These are phyloP conservation scores for Chaetomium strumarium DNA, from an alignment of 2,329 filamentous ascomycete genomes.

Conservation along the genomic window DNA sequence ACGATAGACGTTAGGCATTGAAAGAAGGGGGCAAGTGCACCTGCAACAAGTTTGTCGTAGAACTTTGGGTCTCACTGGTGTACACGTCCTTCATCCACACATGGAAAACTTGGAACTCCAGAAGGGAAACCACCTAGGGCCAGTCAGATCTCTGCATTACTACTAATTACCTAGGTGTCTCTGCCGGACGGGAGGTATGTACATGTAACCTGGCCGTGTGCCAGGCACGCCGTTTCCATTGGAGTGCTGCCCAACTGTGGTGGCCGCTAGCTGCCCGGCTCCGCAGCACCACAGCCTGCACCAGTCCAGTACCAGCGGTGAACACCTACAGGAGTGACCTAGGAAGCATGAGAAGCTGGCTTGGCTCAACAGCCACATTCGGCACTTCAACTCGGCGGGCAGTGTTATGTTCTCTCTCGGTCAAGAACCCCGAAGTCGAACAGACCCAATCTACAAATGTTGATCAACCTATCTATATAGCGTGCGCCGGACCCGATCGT, in stretches of 20 bases:
- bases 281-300: background rate
- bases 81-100: too few relatives aligned
- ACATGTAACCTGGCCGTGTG: conserved; percentile 6
- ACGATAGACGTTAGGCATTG: background rate
- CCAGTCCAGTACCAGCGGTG: background rate
- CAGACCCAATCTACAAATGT: too few relatives aligned
- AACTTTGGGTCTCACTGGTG: too few relatives aligned
- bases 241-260: conserved; percentile 14
- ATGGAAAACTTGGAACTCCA: too few relatives aligned
- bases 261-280: conserved; percentile 4
- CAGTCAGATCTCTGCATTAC: background rate
- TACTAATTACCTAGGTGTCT: background rate
- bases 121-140: background rate
- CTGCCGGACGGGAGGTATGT: background rate
- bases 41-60: too few relatives aligned
- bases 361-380: background rate
- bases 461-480: too few relatives aligned
- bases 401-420: too few relatives aligned
- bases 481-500: too few relatives aligned
- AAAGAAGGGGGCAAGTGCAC: too few relatives aligned
- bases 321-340: background rate
- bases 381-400: background rate
- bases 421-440: too few relatives aligned
- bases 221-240: conserved; percentile 2
- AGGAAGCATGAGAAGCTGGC: background rate